Evolutionary conservation across 495 filamentous ascomycete genomes (phyloP).

Genomic region (Hamigera avellanea): DNA sequence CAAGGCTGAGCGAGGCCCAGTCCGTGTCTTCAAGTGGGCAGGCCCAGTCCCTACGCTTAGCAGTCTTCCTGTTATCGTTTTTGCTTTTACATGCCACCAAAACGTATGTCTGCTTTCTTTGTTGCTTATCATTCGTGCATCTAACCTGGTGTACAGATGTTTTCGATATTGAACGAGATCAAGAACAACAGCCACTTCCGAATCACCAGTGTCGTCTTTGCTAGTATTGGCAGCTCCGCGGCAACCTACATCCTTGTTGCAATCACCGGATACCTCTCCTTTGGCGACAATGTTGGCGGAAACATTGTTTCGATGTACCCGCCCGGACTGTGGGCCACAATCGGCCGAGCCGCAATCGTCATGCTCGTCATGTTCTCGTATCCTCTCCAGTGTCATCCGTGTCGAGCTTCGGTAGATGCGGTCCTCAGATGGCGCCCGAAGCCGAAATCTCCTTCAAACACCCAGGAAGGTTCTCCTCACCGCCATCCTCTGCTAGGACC

Average conservation of each 20-base stretch:
- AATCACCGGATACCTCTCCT: conserved; percentile 90
- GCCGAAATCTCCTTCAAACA: conserved; percentile 10
- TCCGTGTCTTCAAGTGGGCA: conserved; percentile 65
- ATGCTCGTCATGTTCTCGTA: conserved; percentile 96
- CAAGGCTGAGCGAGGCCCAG: conserved; percentile 52
- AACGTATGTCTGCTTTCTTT: conserved; percentile 48
- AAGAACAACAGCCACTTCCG: conserved; percentile 70
- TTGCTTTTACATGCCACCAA: conserved; percentile 97
- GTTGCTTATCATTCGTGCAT: conserved; percentile 1
- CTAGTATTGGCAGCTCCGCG: conserved; percentile 73
- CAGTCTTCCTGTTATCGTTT: conserved; percentile 88
- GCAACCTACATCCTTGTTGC: conserved; percentile 81
- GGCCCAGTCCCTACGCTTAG: conserved; percentile 68
- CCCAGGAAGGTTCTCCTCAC: conserved; percentile 32
- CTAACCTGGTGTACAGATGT: conserved; percentile 59
- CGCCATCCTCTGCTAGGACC: conserved; percentile 29
- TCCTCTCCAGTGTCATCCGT: conserved; percentile 90
- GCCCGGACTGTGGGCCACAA: conserved; percentile 71
- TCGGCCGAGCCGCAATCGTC: conserved; percentile 90
- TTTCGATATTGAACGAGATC: conserved; percentile 95
- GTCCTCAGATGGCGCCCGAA: conserved; percentile 82
- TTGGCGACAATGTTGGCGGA: conserved; percentile 72
- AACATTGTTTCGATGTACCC: conserved; percentile 94
- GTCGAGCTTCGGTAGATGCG: conserved; percentile 84
- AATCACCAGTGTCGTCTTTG: conserved; percentile 66